These are phyloP conservation scores for Talaromyces stipitatus DNA, from an alignment of 495 filamentous ascomycete genomes.

Conservation along the genomic window DNA sequence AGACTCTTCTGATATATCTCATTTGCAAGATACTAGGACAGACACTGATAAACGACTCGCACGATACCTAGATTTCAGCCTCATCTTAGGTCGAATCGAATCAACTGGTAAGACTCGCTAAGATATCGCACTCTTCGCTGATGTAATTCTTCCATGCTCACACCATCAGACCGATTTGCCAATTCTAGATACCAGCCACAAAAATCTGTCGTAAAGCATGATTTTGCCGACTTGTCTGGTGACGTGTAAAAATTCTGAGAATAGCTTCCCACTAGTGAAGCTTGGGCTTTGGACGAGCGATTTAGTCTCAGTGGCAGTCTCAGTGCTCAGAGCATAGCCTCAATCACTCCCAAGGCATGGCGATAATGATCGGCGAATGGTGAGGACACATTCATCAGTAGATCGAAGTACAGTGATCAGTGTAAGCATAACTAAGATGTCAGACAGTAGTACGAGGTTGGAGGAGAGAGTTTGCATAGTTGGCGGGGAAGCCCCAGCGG, in stretches of 20 bases:
- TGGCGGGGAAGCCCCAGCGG: background rate
- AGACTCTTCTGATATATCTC: background rate
- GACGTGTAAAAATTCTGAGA: background rate
- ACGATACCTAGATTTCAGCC: background rate
- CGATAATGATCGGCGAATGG: background rate
- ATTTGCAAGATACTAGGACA: background rate
- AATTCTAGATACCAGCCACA: no score
- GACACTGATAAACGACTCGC: background rate
- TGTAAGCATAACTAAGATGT: background rate
- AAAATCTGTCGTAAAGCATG: background rate
- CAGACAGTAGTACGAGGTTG: background rate
- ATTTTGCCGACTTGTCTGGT: background rate
- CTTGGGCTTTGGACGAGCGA: background rate
- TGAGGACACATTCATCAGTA: no score
- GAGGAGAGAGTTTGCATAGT: no score
- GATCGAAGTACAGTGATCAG: background rate
- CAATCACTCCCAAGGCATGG: background rate
- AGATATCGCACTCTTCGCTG: background rate
- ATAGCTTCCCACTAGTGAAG: background rate
- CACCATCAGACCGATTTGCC: no score
- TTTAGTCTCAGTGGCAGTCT: background rate
- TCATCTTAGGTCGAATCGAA: background rate
- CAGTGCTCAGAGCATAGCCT: background rate
- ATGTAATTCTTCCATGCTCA: background rate
- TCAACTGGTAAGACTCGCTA: background rate